Conservation (phyloP, 2,329 filamentous ascomycete species). For the Aureobasidium sp. region DNA sequence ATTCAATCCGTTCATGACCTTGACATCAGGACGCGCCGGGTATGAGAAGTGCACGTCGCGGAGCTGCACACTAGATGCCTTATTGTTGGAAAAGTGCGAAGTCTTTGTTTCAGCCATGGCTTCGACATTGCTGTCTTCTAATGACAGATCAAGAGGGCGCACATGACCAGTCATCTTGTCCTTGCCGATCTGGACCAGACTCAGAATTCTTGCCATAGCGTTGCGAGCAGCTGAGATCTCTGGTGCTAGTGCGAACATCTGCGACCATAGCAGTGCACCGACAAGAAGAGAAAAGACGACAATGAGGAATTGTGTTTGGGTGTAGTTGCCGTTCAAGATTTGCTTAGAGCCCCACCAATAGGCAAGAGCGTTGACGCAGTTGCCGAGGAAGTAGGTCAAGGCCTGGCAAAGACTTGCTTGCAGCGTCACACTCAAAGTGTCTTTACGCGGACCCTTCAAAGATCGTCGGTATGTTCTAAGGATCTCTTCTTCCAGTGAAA, state of each 20-base stretch:
- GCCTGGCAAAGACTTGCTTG: conserved; percentile 47
- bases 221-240: conserved; percentile 62
- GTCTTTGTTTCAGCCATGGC: conserved; percentile 20
- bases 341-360: conserved; percentile 75
- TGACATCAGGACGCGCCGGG: conserved; percentile 52
- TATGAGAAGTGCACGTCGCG: conserved; percentile 58
- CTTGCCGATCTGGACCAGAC: conserved; percentile 34
- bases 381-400: conserved; percentile 53
- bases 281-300: conserved; percentile 65
- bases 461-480: conserved; percentile 26
- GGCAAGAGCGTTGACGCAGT: conserved; percentile 65
- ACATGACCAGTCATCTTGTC: conserved; percentile 18
- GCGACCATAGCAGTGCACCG: conserved; percentile 64
- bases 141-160: conserved; percentile 6
- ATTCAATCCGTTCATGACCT: conserved; percentile 43
- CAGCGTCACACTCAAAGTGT: conserved; percentile 20
- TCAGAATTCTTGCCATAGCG: conserved; percentile 52
- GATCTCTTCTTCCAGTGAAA: conserved; percentile 47
- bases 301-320: conserved; percentile 65
- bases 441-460: conserved; percentile 21
- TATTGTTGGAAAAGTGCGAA: conserved; percentile 6
- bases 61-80: conserved; percentile 42
- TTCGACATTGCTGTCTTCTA: conserved; percentile 26
- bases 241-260: conserved; percentile 68
- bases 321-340: conserved; percentile 59